Base-by-base conservation (phyloP, 2,329 filamentous ascomycete species). In the Scedosporium boydii region DNA sequence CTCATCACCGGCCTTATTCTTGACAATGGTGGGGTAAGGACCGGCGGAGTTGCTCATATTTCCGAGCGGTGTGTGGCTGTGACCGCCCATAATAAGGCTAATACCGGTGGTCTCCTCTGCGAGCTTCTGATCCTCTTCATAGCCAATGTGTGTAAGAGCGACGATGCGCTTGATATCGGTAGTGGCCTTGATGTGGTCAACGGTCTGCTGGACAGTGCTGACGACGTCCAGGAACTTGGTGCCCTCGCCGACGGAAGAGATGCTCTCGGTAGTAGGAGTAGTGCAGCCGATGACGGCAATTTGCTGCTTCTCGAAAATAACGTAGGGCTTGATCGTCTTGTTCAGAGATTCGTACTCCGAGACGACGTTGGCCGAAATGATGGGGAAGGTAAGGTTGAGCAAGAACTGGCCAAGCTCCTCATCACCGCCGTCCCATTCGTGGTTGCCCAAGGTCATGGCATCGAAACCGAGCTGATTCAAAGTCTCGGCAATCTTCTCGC, bases 51-150 rank as follows among this genome's bases (percentile, higher is more conserved):
- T 78, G n/a, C 77, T 71, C 75, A 86, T 82, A 68, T 83, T 76
- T 60, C 85, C 86, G 1, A 89, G 77, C 0, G 82, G 81, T 0
- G 83, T 87, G 72, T 82, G 80, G 63, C 77, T 81, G 73, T 87
- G 84, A 26, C 83, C 84, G 26, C 84, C 84, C 72, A 88, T 85
- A 72, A 88, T 88, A 55, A 88, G 78, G n/a, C 85, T 81, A n/a
- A 89, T 77, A 9, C 86, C 86, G 12, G 79, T 81, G 0, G 84
- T 87, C 64, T 81, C 75, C 65, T 79, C 73, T 1, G 86, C 86
- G 10, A 89, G 79, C 62, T 81, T 76, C 69, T 85, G 78, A 70
- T 88, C 86, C 59, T 84, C 78, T 0, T 86, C 82, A 69, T 87
- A 88, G 21, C 86, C 86, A 62, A 88, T 86, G 69, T 88, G 86